Conservation (phyloP, 2,329 filamentous ascomycete species). For the Daldinia sp. region DNA sequence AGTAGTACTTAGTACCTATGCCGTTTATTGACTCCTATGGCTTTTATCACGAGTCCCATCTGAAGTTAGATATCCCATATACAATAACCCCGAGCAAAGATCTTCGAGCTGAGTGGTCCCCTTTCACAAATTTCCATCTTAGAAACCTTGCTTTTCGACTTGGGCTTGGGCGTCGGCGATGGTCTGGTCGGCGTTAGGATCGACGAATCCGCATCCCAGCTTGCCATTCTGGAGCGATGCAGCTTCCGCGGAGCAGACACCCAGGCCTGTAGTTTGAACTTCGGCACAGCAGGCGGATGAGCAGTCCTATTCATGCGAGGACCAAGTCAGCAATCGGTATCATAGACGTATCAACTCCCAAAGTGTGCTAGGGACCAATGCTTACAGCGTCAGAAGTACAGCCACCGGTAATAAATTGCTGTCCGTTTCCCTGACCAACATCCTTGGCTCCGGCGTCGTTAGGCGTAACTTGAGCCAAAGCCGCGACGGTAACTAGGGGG, state of each 20-base stretch:
- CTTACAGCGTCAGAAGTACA: constrained; percentile 47
- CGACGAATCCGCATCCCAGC: constrained; percentile 49
- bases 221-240: constrained; percentile 47
- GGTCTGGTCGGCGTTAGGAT: constrained; percentile 46
- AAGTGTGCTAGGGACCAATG: not conserved
- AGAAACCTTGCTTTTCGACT: constrained; percentile 49
- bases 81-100: not conserved
- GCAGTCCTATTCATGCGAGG: constrained; percentile 37
- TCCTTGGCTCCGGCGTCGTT: constrained; percentile 48
- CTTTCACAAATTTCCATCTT: constrained; percentile 7
- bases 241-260: constrained; percentile 34
- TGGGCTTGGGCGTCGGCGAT: constrained; percentile 46
- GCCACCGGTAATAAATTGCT: constrained; percentile 51
- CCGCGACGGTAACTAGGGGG: constrained; percentile 43
- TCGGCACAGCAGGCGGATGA: constrained; percentile 47
- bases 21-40: too few relatives aligned
- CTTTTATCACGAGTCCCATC: too few relatives aligned
- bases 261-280: constrained; percentile 34
- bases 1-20: too few relatives aligned
- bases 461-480: constrained; percentile 46
- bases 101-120: not conserved
- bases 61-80: too few relatives aligned
- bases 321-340: not conserved
- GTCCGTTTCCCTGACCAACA: constrained; percentile 47
- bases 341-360: not conserved